These are phyloP conservation scores for Delonix regia DNA, from an alignment of 306 rosid species.

Conservation along the genomic window DNA sequence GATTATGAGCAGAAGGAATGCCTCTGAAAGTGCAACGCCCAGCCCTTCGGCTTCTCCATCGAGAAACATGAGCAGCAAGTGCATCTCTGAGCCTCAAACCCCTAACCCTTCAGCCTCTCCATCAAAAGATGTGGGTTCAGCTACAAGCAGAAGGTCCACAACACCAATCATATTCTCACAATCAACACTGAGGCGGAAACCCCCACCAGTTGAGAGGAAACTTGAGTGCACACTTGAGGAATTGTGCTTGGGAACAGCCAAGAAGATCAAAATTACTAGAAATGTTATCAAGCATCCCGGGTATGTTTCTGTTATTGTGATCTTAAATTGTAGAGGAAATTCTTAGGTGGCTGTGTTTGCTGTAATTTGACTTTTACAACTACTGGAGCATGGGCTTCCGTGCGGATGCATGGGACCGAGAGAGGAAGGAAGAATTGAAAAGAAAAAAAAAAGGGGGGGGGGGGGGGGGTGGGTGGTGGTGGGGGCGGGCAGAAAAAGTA, in stretches of 20 bases:
- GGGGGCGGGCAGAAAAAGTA: no score
- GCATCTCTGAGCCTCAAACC: constrained; percentile 48
- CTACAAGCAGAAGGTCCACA: constrained; percentile 48
- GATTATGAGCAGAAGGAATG: constrained; percentile 43
- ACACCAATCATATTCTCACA: constrained; percentile 87
- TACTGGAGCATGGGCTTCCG: no score
- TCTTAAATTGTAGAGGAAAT: neutral
- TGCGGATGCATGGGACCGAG: no score
- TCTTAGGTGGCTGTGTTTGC: neutral
- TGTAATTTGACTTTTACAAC: neutral
- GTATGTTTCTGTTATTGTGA: constrained; percentile 46
- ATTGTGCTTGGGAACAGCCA: constrained; percentile 68
- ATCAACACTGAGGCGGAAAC: constrained; percentile 62
- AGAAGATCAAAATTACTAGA: constrained; percentile 73
- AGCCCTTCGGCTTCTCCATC: constrained; percentile 14
- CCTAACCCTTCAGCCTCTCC: constrained; percentile 12
- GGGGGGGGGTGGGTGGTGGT: no score
- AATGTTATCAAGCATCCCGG: constrained; percentile 67
- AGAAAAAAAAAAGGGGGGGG: no score
- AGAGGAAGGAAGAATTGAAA: no score
- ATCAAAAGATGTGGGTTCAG: constrained; percentile 1
- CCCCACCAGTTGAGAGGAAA: constrained; percentile 65
- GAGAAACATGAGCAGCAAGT: constrained; percentile 35
- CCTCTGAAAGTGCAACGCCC: neutral
- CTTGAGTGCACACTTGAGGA: constrained; percentile 76